A percentile compares a stretch with the other conserved stretches of the same genome.
Conservation (phyloP, 768 basidiomycete species). For the Sarcodon sp. region DNA sequence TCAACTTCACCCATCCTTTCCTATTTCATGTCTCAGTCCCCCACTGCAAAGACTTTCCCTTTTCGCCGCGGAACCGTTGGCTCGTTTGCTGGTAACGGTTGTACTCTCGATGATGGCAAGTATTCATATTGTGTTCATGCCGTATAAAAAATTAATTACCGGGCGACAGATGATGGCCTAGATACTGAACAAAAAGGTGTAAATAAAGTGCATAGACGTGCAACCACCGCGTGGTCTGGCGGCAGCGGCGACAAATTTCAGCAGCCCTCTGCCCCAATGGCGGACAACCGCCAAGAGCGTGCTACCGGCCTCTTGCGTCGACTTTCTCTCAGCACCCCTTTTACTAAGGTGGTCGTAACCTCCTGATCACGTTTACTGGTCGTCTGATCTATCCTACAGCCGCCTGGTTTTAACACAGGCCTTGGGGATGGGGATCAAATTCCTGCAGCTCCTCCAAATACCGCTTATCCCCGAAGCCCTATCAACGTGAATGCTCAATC, state of each 20-base stretch:
- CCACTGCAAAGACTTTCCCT: constrained; percentile 37
- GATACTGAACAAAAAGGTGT: constrained; percentile 30
- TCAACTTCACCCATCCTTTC: constrained; percentile 60
- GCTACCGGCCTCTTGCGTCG: constrained; percentile 62
- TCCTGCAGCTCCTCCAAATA: constrained; percentile 5
- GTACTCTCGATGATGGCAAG: constrained; percentile 2
- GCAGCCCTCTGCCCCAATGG: constrained; percentile 33
- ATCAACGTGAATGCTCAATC: constrained; percentile 32
- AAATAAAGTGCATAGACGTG: constrained; percentile 29
- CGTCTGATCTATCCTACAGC: constrained; percentile 8
- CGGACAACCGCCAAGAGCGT: constrained; percentile 40
- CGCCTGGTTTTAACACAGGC: constrained; percentile 17
- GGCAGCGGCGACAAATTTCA: constrained; percentile 34
- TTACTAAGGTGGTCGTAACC: constrained; percentile 32
- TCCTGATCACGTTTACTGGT: not conserved
- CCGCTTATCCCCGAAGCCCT: constrained; percentile 9
- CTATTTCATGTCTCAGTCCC: constrained; percentile 46
- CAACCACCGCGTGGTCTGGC: constrained; percentile 34
- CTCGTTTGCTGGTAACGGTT: not conserved
- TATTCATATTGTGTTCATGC: not conserved
- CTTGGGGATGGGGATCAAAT: not conserved
- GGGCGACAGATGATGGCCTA: constrained; percentile 24
- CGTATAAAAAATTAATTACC: not conserved
- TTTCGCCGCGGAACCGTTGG: constrained; percentile 29
- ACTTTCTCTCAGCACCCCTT: constrained; percentile 53